Evolutionary conservation across 2,329 filamentous ascomycete species (phyloP).

Genomic region (Fusarium sarcochroum): DNA sequence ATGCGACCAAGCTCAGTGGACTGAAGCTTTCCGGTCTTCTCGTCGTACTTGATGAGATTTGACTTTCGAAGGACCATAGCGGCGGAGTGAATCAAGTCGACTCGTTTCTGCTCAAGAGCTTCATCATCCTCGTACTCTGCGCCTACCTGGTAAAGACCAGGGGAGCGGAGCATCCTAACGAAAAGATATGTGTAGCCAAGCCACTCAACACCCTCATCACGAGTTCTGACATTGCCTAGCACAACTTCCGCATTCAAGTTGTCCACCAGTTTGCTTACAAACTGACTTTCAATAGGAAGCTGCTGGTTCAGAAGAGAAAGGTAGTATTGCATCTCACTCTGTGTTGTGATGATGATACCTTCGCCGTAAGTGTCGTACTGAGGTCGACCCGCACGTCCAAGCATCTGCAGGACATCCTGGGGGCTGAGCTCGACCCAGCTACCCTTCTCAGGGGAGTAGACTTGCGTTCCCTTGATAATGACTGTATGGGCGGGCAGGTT

Average conservation of each 20-base stretch:
- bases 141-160: conserved; percentile 94
- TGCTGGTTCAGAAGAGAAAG: conserved; percentile 97
- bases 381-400: conserved; percentile 94
- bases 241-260: conserved; percentile 98
- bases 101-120: conserved; percentile 92
- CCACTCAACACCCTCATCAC: conserved; percentile 99
- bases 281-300: conserved; percentile 95
- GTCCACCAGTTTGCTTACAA: conserved; percentile 92
- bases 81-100: conserved; percentile 97
- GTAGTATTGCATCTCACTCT: conserved; percentile 96
- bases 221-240: conserved; percentile 88
- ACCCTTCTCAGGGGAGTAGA: conserved; percentile 98
- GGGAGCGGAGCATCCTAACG: conserved; percentile 96
- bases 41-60: conserved; percentile 93
- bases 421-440: conserved; percentile 98
- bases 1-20: conserved; percentile 95
- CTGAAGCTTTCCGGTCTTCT: conserved; percentile 89
- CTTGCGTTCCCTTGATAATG: conserved; percentile 98
- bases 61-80: conserved; percentile 89
- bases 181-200: conserved; percentile 98
- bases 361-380: conserved; percentile 99
- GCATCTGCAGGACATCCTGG: conserved; percentile 98
- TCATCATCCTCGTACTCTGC: conserved; percentile 95
- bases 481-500: conserved; percentile 98
- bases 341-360: conserved; percentile 98